Evolutionary conservation across 2,329 filamentous ascomycete species (phyloP), one percentile per base, ranked within the genome.

Genomic region (Aspergillus fumigatus): DNA sequence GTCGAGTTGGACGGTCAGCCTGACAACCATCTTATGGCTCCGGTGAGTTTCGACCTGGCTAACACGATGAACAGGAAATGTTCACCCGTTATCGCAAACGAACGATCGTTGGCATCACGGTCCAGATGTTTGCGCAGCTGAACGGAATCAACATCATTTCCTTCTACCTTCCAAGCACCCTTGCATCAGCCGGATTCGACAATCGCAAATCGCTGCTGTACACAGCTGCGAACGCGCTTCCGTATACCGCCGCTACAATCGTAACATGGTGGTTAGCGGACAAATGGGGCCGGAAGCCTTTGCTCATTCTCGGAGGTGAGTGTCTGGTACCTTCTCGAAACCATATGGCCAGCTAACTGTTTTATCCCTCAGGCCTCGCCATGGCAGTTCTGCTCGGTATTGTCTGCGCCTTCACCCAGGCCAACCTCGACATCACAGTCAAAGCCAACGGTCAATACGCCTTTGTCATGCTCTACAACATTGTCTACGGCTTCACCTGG

Each of bases 121-220:
- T 70, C 8, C 72, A 75, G 41, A 75, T 75, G 72, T 75, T 73
- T 45, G 72, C 74, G 1, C 72, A 75, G 49, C 65, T 76, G 35
- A 75, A 75, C 60, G 74, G 74, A 25, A 76, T 75, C 62, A 76
- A 76, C 61, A 71, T 76, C 61, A 75, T 76, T 56, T 75, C 74
- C 4, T 76, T 76, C 59, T 77, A 77, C 51, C 70, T 76, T 14
- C 73, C 73, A 1, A 71, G 65, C 21, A 71, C 72, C 0, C 67
- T 75, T 2, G 58, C 71, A 10, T 55, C 66, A 7, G 72, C 73
- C n/a, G 73, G 73, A 0, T 74, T 74, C 54, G 67, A 70, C 60
- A 62, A 74, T 11, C 58, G 66, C 26, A 72, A 73, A 53, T 75
- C 74, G 0, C 67, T 76, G 1, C 67, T 77, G 19, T 75, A 70